A percentile compares a stretch with the other conserved stretches of the same genome.
These are phyloP conservation scores for Chrysopogon serrulatus DNA, from an alignment of 176 grass and related monocot genomes.

Conservation along the genomic window DNA sequence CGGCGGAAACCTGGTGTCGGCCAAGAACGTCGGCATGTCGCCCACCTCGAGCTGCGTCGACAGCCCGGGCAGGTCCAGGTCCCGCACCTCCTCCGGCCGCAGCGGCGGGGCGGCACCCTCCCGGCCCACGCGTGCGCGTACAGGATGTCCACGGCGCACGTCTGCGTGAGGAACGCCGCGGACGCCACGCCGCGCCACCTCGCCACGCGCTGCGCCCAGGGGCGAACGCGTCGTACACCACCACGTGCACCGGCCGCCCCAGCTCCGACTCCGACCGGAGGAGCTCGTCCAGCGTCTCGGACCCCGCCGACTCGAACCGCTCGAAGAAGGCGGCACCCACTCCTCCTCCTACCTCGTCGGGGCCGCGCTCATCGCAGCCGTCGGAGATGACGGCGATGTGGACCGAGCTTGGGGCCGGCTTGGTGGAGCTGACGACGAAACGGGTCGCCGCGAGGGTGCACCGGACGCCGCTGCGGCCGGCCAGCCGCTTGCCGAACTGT, in stretches of 20 bases:
- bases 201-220: conserved; percentile 48
- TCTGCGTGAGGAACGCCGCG: conserved; percentile 66
- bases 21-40: conserved; percentile 54
- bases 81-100: background rate
- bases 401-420: conserved; percentile 19
- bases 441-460: conserved; percentile 48
- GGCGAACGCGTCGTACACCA: conserved; percentile 67
- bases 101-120: conserved; percentile 24
- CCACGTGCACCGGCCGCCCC: conserved; percentile 40
- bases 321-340: conserved; percentile 27
- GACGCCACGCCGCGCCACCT: background rate
- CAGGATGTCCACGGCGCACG: conserved; percentile 43
- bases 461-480: background rate
- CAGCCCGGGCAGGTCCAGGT: conserved; percentile 35
- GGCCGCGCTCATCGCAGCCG: conserved; percentile 29
- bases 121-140: conserved; percentile 57
- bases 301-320: conserved; percentile 35
- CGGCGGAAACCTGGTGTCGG: background rate
- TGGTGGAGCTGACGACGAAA: conserved; percentile 18
- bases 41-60: background rate
- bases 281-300: conserved; percentile 44
- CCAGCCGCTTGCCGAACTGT: conserved; percentile 25
- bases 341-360: background rate
- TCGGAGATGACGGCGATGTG: conserved; percentile 45
- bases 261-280: conserved; percentile 34